Conservation (phyloP, 352 stramenopile species). For the Phytophthora cactorum region DNA sequence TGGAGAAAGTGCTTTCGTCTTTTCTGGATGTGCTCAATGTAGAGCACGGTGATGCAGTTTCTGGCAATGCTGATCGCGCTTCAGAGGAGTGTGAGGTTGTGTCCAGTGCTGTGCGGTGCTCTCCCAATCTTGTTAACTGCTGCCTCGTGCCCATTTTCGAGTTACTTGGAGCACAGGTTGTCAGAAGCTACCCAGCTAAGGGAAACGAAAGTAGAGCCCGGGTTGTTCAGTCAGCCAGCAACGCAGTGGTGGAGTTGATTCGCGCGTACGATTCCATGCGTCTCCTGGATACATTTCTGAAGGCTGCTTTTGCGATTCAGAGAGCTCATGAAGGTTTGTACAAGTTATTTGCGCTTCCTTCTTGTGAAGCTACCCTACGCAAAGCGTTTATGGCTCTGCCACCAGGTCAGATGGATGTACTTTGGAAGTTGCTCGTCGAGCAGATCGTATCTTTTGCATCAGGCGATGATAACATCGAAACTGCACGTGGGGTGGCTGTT, state of each 20-base stretch:
- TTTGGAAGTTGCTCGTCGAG: conserved; percentile 76
- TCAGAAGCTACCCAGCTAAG: conserved; percentile 7
- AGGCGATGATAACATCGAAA: conserved; percentile 16
- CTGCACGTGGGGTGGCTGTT: conserved; percentile 43
- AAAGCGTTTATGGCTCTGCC: conserved; percentile 76
- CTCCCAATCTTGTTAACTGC: conserved; percentile 78
- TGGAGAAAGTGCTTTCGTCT: conserved; percentile 75
- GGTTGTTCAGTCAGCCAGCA: conserved; percentile 33
- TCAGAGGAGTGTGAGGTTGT: conserved; percentile 51
- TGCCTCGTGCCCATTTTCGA: conserved; percentile 69
- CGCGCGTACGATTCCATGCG: conserved; percentile 87
- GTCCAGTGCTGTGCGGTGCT: conserved; percentile 70
- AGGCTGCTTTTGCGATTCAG: conserved; percentile 40
- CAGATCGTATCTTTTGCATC: conserved; percentile 43
- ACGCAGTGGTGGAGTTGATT: conserved; percentile 63
- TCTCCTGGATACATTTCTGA: conserved; percentile 71
- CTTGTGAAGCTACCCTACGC: conserved; percentile 59
- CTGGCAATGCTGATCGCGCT: conserved; percentile 25
- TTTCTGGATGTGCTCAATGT: conserved; percentile 42
- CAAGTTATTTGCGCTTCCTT: conserved; percentile 47
- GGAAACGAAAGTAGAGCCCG: conserved; percentile 1
- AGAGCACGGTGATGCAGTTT: conserved; percentile 16
- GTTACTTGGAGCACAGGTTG: conserved; percentile 48
- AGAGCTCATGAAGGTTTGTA: conserved; percentile 51
- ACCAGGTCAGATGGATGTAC: conserved; percentile 75